Conservation (phyloP, 306 rosid genomes). For the Cucumis sativus region DNA sequence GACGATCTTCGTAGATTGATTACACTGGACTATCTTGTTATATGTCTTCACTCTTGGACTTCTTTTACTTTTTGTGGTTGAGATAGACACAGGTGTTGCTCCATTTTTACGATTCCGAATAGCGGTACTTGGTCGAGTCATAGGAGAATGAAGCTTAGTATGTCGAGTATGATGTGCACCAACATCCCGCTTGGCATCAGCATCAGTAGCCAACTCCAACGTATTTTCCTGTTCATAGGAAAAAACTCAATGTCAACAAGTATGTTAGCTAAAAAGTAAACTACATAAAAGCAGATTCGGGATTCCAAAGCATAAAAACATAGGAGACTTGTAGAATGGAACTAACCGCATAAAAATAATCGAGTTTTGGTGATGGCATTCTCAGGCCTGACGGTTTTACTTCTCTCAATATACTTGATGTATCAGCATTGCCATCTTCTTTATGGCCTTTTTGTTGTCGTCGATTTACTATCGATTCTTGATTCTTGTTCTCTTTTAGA, state of each 20-base stretch:
- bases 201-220: not conserved
- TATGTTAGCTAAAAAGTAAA: too few relatives aligned
- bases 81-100: not conserved
- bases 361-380: constrained; percentile 39
- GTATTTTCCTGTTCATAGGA: constrained; percentile 19
- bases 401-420: constrained; percentile 11
- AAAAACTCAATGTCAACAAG: not conserved
- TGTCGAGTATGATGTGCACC: constrained; percentile 3
- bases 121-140: not conserved
- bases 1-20: not conserved
- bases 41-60: not conserved
- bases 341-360: constrained; percentile 40
- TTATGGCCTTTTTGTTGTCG: not conserved
- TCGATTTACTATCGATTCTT: not conserved
- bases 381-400: constrained; percentile 34
- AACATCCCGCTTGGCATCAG: not conserved
- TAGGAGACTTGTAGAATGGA: not conserved
- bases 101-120: not conserved
- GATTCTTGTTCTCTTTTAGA: not conserved
- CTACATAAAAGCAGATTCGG: too few relatives aligned
- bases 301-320: too few relatives aligned
- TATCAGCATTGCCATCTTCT: not conserved
- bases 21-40: not conserved
- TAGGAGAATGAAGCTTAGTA: constrained; percentile 8
- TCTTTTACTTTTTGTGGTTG: not conserved